A percentile compares a stretch with the other conserved stretches of the same genome.
Conservation (phyloP, 306 rosid genomes). For the Prinsepia uniflora region DNA sequence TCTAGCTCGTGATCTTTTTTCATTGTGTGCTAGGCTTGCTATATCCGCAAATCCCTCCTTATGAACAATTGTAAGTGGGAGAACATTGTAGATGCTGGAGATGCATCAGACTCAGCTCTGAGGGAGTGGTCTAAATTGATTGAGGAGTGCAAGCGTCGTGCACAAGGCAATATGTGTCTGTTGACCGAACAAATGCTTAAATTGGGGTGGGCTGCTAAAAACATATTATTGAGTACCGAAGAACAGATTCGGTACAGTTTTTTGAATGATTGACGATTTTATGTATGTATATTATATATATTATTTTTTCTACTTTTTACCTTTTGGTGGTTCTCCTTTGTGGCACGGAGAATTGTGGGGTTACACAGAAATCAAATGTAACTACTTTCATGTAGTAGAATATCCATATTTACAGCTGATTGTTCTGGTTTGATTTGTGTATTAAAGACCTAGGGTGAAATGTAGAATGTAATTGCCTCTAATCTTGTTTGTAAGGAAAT, state of each 20-base stretch:
- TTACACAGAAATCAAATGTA: background rate
- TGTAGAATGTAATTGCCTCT: background rate
- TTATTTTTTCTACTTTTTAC: background rate
- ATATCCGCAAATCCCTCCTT: conserved; percentile 44
- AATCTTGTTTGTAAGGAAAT: background rate
- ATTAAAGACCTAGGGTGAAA: background rate
- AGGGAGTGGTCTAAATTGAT: conserved; percentile 57
- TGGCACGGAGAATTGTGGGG: conserved; percentile 22
- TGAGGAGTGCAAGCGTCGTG: conserved; percentile 50
- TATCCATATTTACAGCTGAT: background rate
- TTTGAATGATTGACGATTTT: conserved; percentile 39
- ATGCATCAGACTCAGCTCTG: conserved; percentile 32
- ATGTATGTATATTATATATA: background rate
- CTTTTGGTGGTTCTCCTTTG: conserved; percentile 17
- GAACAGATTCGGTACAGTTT: conserved; percentile 66
- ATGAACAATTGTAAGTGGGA: conserved; percentile 38
- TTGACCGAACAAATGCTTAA: conserved; percentile 53
- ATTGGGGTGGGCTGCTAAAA: conserved; percentile 65
- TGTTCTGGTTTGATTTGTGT: background rate
- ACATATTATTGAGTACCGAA: conserved; percentile 49
- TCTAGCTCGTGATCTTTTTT: background rate
- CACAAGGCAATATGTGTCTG: conserved; percentile 40
- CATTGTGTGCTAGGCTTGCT: conserved; percentile 53
- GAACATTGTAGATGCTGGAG: conserved; percentile 23
- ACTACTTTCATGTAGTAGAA: background rate